These are phyloP conservation scores for Ogataea ramenticola DNA, from an alignment of 805 yeast genomes.

Conservation along the genomic window DNA sequence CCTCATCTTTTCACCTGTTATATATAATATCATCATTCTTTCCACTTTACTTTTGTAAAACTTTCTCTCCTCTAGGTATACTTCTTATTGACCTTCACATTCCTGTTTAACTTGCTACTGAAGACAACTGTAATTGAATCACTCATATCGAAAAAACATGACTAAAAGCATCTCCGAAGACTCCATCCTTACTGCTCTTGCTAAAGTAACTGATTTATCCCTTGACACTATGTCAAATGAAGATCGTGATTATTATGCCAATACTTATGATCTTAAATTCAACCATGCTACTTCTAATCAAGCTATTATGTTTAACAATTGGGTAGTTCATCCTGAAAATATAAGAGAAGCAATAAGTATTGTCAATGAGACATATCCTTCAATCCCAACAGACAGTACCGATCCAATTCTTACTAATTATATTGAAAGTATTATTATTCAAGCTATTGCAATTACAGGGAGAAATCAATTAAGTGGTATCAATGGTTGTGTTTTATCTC, in stretches of 20 bases:
- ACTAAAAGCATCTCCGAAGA: conserved; percentile 1
- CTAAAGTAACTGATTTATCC: conserved; percentile 15
- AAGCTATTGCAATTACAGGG: conserved; percentile 19
- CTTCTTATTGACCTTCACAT: too few species aligned
- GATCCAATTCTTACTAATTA: conserved; percentile 7
- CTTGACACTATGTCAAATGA: conserved; percentile 19
- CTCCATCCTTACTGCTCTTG: conserved; percentile 8
- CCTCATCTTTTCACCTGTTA: too few species aligned
- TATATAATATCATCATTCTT: too few species aligned
- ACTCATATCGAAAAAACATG: background rate
- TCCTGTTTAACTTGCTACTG: background rate
- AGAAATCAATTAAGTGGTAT: conserved; percentile 15
- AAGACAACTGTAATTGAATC: too few species aligned
- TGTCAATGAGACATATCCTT: conserved; percentile 5
- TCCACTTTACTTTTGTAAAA: too few species aligned
- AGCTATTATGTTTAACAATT: conserved; percentile 16
- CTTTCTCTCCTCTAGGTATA: too few species aligned
- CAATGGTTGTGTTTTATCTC: conserved; percentile 20
- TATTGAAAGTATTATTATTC: conserved; percentile 12
- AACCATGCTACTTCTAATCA: conserved; percentile 24
- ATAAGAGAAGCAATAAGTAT: conserved; percentile 14
- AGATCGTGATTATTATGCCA: conserved; percentile 11
- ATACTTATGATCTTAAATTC: conserved; percentile 10
- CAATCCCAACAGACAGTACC: conserved; percentile 8
- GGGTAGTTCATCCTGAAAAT: conserved; percentile 15